These are phyloP conservation scores for Candida nonsorbophila DNA, from an alignment of 805 yeast species.

Conservation along the genomic window DNA sequence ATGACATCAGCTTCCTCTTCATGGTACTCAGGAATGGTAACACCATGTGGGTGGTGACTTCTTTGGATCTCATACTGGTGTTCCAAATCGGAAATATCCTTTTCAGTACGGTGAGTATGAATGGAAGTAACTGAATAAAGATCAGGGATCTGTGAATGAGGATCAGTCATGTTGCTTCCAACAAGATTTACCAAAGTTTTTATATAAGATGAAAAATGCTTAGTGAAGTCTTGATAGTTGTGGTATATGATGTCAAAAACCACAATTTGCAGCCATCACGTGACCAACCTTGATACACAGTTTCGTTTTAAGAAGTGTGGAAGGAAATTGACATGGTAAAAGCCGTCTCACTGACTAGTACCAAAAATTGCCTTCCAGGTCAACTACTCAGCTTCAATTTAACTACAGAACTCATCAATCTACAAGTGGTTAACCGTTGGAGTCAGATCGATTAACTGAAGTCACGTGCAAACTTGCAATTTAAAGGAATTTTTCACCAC, in stretches of 20 bases:
- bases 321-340: no score
- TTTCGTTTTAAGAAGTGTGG: no score
- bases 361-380: no score
- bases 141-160: neutral
- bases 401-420: no score
- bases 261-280: constrained; percentile 4
- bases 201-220: neutral
- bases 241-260: constrained; percentile 1
- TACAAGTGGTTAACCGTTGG: no score
- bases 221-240: neutral
- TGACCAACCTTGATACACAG: no score
- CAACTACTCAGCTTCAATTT: no score
- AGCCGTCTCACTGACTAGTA: no score
- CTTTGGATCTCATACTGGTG: constrained; percentile 4
- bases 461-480: no score
- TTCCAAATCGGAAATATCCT: neutral
- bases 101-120: neutral
- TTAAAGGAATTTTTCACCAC: no score
- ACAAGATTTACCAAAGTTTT: neutral
- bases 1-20: constrained; percentile 29
- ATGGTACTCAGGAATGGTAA: constrained; percentile 29
- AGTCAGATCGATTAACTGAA: no score
- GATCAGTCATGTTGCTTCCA: neutral
- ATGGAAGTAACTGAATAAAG: neutral
- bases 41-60: constrained; percentile 1